These are phyloP conservation scores for Peronospora belbahrii DNA, from an alignment of 352 stramenopile species.

Conservation along the genomic window DNA sequence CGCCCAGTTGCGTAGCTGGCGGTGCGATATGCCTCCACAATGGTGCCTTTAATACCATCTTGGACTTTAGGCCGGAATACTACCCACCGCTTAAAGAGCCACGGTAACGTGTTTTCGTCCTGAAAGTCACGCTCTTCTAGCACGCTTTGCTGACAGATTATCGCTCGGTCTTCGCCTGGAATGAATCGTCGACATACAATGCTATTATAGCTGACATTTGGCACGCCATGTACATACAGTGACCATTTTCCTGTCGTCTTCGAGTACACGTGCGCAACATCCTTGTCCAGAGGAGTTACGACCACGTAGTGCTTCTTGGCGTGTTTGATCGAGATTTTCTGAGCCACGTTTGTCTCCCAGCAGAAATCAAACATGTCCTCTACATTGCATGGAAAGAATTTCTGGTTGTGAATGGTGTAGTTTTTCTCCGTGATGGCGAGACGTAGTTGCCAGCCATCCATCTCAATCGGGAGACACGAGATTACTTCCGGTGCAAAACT, in stretches of 20 bases:
- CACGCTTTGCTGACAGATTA: constrained; percentile 83
- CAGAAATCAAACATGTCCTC: constrained; percentile 80
- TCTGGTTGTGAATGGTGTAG: constrained; percentile 85
- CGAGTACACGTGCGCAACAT: constrained; percentile 78
- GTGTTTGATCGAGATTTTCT: constrained; percentile 73
- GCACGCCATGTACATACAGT: constrained; percentile 70
- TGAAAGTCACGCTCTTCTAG: constrained; percentile 78
- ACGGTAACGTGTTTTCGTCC: constrained; percentile 71
- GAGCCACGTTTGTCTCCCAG: constrained; percentile 78
- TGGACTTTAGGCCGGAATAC: constrained; percentile 69
- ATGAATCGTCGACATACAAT: constrained; percentile 58
- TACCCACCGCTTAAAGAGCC: constrained; percentile 85
- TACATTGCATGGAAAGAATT: constrained; percentile 78
- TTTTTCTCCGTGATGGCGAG: constrained; percentile 83
- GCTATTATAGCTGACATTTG: constrained; percentile 84
- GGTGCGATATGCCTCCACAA: constrained; percentile 76
- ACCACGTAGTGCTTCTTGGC: constrained; percentile 78
- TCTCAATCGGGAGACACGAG: constrained; percentile 79
- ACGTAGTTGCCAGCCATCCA: constrained; percentile 81
- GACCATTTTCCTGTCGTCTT: constrained; percentile 84
- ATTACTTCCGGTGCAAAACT: constrained; percentile 81
- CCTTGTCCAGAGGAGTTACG: constrained; percentile 56
- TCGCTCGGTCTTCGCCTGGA: constrained; percentile 44
- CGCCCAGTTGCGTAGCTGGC: constrained; percentile 76
- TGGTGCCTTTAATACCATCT: constrained; percentile 66